Conservation (phyloP, 208 protist species). For the Naegleria fowleri region DNA sequence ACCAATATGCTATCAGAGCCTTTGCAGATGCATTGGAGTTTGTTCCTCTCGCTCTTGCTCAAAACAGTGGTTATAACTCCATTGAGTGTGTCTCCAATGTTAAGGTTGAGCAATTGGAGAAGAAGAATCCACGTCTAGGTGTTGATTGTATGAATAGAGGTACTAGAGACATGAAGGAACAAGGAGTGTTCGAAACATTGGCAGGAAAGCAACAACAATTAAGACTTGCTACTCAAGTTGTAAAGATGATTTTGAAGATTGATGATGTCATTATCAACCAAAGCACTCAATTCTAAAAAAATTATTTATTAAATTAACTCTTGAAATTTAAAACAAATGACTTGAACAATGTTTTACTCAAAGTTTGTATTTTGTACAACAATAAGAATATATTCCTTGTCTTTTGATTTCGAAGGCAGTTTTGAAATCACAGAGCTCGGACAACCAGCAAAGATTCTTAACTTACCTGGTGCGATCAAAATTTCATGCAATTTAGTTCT, state of each 20-base stretch:
- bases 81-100: slow-evolving; percentile 91
- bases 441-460: too few species aligned
- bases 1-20: slow-evolving; percentile 98
- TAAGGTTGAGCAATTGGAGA: slow-evolving; percentile 87
- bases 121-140: slow-evolving; percentile 89
- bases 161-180: slow-evolving; percentile 93
- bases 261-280: slow-evolving; percentile 82
- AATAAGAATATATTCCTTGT: slow-evolving; percentile 5
- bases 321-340: too few species aligned
- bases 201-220: slow-evolving; percentile 98
- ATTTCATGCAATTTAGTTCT: slow-evolving; percentile 90
- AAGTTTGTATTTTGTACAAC: neutral
- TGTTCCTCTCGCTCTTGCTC: slow-evolving; percentile 97
- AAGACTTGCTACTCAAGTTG: slow-evolving; percentile 97
- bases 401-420: too few species aligned
- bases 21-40: slow-evolving; percentile 98
- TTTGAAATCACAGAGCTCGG: too few species aligned
- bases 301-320: too few species aligned
- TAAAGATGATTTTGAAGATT: slow-evolving; percentile 99
- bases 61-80: slow-evolving; percentile 94
- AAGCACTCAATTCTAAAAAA: neutral
- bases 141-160: slow-evolving; percentile 94
- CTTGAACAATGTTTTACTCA: neutral
- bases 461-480: slow-evolving; percentile 82
- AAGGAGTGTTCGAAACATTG: slow-evolving; percentile 97